Percentiles rank a stretch among this genome's conserved stretches.
phyloP scores from a whole-genome alignment of 2,329 filamentous ascomycete genomes.

The Aspergillus versicolor region DNA sequence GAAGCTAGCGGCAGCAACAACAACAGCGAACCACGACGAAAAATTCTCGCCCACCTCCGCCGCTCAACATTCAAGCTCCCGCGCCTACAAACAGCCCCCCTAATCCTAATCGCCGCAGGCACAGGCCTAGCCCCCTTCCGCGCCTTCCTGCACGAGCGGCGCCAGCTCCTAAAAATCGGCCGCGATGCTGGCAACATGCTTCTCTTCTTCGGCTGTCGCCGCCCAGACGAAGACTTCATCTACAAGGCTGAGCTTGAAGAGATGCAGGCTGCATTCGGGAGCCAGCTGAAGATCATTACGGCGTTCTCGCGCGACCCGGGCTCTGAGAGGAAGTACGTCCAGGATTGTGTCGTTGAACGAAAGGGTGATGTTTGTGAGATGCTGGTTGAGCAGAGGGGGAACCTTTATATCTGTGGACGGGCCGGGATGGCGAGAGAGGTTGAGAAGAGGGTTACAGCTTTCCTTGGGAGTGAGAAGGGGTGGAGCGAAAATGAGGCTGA shows the following conservation, averaged over 20 bases:
- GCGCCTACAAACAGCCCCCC: slow-evolving; percentile 37
- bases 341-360: slow-evolving; percentile 37
- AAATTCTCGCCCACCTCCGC: slow-evolving; percentile 85
- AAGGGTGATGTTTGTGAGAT: slow-evolving; percentile 28
- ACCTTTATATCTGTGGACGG: slow-evolving; percentile 42
- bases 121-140: slow-evolving; percentile 52
- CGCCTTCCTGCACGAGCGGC: slow-evolving; percentile 45
- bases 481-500: slow-evolving; percentile 44
- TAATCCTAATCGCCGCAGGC: slow-evolving; percentile 55
- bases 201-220: slow-evolving; percentile 46
- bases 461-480: slow-evolving; percentile 33
- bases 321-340: slow-evolving; percentile 33
- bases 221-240: slow-evolving; percentile 37
- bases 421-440: slow-evolving; percentile 45
- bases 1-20: slow-evolving; percentile 72
- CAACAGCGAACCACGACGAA: slow-evolving; percentile 54
- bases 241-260: slow-evolving; percentile 33
- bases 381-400: slow-evolving; percentile 40
- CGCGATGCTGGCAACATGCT: slow-evolving; percentile 38
- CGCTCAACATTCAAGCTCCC: slow-evolving; percentile 97
- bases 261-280: slow-evolving; percentile 19
- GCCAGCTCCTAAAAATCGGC: slow-evolving; percentile 34
- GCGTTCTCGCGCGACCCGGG: slow-evolving; percentile 27
- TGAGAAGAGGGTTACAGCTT: slow-evolving; percentile 37
- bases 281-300: slow-evolving; percentile 21